Evolutionary conservation across 2,329 filamentous ascomycete genomes (phyloP).

Genomic region (Cladosporium sp.): DNA sequence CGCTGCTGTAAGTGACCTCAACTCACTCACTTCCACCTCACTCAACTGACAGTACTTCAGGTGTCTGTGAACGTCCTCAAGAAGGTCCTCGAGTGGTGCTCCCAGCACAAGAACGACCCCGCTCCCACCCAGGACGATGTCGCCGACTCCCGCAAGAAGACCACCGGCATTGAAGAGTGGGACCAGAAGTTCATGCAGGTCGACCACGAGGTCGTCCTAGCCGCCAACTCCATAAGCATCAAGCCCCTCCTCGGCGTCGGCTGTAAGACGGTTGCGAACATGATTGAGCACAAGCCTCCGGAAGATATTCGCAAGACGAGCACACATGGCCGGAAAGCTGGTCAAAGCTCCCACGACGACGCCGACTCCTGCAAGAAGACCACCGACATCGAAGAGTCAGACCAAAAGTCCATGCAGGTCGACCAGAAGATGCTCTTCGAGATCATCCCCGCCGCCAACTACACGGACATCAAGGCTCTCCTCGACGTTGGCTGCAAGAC

Average conservation of each 20-base stretch:
- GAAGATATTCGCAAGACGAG: no score
- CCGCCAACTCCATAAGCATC: constrained; percentile 98
- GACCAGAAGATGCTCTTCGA: constrained; percentile 99
- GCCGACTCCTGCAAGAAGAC: constrained; percentile 96
- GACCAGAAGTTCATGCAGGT: constrained; percentile 99
- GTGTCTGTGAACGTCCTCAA: constrained; percentile 91
- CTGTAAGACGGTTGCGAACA: constrained; percentile 99
- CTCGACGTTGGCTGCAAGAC: constrained; percentile 99
- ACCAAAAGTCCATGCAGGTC: constrained; percentile 99
- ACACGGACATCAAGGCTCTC: constrained; percentile 95
- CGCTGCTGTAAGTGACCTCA: constrained; percentile 61
- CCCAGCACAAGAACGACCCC: constrained; percentile 89
- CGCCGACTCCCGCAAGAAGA: constrained; percentile 93
- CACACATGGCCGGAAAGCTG: no score
- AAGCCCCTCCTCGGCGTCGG: constrained; percentile 95
- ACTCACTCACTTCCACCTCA: constrained; percentile 4
- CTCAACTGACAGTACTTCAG: constrained; percentile 41
- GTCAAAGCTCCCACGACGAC: constrained; percentile 51
- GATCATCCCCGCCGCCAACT: constrained; percentile 87
- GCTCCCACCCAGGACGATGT: constrained; percentile 82
- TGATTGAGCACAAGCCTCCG: constrained; percentile 99
- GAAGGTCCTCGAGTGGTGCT: constrained; percentile 98
- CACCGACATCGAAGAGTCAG: constrained; percentile 99
- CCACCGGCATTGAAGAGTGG: constrained; percentile 98
- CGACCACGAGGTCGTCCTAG: constrained; percentile 87